Base-by-base conservation (phyloP, 768 basidiomycete species). In the Suillus luteus region DNA sequence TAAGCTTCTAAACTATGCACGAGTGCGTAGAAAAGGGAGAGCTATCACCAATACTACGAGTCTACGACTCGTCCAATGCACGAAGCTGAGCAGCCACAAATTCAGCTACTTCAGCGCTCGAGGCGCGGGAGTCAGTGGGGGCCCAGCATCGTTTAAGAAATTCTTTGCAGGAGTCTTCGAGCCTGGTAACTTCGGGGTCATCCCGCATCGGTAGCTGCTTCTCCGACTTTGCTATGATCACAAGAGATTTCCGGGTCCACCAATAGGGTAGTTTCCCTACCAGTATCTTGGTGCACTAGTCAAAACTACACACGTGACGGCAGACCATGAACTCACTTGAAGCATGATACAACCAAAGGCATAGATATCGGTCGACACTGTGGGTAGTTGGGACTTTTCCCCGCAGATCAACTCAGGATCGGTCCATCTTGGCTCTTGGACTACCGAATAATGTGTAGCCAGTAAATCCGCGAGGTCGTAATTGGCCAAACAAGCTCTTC, bases 111-210 rank as follows among this genome's bases (percentile, higher is more conserved):
- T 63, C 62, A n/a, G 49, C 51, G 19, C 41, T 46, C 14, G 58
- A 63, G 3, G 62, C 51, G 15, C 65, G 65, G 15, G 49, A 24
- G 11, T 33, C 19, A 54, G 33, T 5, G 4, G 33, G 27, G 3
- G 37, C 31, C 65, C 65, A 65, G 24, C 65, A 65, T 40, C 55
- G n/a, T 24, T 63, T 22, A 12, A 65, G 52, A 31, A 65, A 64
- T 11, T 22, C 14, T 59, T 31, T 54, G 5, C 37, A 41, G 38
- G 8, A 14, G 3, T 65, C 58, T 1, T 59, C 59, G 19, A 64
- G 17, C 48, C 24, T 33, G 11, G 38, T 15, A 38, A n/a, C 31
- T 6, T 11, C 14, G 10, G 62, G 58, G 19, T 31, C 49, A 51
- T 51, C 24, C 49, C 41, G 62, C 48, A 12, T 35, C 10, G 62